phyloP scores from a whole-genome alignment of 1,284 basidiomycete genomes.

The Flammula alnicola region DNA sequence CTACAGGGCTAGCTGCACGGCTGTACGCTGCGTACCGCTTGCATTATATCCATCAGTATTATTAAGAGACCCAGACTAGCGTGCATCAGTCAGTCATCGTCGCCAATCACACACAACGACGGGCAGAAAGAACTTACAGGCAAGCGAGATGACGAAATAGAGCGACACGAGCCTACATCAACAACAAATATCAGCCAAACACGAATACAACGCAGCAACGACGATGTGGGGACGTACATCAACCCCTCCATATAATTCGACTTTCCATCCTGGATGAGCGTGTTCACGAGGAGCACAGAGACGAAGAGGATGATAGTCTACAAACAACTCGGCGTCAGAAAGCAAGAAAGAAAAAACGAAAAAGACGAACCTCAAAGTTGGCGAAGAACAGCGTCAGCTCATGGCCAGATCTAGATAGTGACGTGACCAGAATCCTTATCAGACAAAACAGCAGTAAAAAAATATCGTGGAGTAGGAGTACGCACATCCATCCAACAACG shows the following conservation, averaged over 20 bases:
- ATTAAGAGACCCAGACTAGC: no score
- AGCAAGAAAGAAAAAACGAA: neutral
- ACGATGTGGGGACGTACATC: slow-evolving; percentile 46
- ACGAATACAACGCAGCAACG: neutral
- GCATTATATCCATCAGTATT: no score
- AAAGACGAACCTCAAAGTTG: slow-evolving; percentile 66
- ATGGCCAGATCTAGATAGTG: slow-evolving; percentile 60
- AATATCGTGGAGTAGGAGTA: slow-evolving; percentile 14
- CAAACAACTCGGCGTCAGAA: slow-evolving; percentile 18
- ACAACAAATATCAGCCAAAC: neutral
- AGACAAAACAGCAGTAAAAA: neutral
- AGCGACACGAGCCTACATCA: slow-evolving; percentile 24
- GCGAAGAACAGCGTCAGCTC: slow-evolving; percentile 85
- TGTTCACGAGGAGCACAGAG: slow-evolving; percentile 83
- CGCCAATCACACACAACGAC: no score
- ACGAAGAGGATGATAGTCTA: slow-evolving; percentile 86
- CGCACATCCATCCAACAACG: slow-evolving; percentile 81
- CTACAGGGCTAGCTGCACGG: no score
- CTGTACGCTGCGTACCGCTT: no score
- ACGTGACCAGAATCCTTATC: neutral
- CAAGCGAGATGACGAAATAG: slow-evolving; percentile 29
- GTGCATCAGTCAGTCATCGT: no score
- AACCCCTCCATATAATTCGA: slow-evolving; percentile 90
- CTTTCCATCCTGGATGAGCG: slow-evolving; percentile 81
- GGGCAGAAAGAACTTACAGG: no score